These are phyloP conservation scores for Alternaria sp. DNA, from an alignment of 2,329 filamentous ascomycete genomes.

Conservation along the genomic window DNA sequence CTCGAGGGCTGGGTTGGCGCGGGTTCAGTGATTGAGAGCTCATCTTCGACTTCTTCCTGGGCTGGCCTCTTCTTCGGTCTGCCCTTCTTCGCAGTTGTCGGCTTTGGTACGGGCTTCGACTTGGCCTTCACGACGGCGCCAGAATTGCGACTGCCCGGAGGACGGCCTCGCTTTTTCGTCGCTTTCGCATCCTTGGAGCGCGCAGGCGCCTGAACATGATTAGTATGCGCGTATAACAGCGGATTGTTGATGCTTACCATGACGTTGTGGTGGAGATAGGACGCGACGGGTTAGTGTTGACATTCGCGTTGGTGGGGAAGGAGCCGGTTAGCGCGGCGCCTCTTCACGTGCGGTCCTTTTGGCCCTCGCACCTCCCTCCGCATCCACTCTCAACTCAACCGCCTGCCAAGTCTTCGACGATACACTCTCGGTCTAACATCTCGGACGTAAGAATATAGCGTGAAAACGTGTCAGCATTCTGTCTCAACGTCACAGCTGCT, in stretches of 20 bases:
- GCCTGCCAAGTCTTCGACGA: not conserved
- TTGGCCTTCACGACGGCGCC: constrained; percentile 3
- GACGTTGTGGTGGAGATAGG: constrained; percentile 27
- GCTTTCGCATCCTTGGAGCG: constrained; percentile 17
- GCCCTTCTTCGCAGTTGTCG: constrained; percentile 12
- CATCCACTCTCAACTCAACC: not conserved
- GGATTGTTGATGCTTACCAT: constrained; percentile 32
- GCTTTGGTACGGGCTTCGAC: constrained; percentile 19
- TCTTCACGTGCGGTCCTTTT: constrained; percentile 5
- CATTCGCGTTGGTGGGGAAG: constrained; percentile 11
- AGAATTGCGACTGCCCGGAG: constrained; percentile 31
- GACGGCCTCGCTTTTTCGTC: constrained; percentile 33
- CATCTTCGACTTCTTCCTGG: constrained; percentile 18
- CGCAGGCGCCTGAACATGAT: constrained; percentile 31
- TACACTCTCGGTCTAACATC: not conserved
- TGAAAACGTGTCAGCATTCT: not conserved
- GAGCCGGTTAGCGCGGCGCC: constrained; percentile 7
- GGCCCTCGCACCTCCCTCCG: not conserved
- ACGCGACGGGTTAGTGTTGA: constrained; percentile 21
- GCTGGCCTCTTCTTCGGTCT: constrained; percentile 19
- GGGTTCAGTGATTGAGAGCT: constrained; percentile 6
- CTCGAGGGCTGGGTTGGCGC: constrained; percentile 2
- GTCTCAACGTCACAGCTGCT: not conserved
- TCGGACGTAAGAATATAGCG: not conserved
- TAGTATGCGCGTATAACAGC: constrained; percentile 7